phyloP scores from a whole-genome alignment of 805 yeast genomes.

The Danielia oregonensis region DNA sequence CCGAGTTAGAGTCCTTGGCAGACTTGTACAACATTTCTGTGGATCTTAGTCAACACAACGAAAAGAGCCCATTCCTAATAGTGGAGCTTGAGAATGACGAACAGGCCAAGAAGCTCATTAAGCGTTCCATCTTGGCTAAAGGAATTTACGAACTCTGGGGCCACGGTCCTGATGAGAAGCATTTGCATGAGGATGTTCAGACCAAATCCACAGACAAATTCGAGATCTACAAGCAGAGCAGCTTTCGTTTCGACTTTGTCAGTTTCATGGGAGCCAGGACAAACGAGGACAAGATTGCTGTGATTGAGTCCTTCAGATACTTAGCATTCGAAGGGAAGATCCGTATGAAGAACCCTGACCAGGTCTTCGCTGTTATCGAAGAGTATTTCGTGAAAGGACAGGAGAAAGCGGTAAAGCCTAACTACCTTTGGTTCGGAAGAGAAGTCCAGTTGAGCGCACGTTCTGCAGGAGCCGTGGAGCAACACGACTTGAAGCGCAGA shows the following conservation, averaged over 20 bases:
- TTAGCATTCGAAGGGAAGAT: conserved; percentile 75
- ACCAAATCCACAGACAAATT: conserved; percentile 27
- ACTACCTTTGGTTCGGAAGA: conserved; percentile 70
- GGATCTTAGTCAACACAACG: conserved; percentile 58
- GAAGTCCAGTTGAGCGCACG: conserved; percentile 62
- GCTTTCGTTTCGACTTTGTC: conserved; percentile 82
- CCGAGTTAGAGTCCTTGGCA: conserved; percentile 86
- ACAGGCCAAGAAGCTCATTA: conserved; percentile 60
- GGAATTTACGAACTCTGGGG: conserved; percentile 89
- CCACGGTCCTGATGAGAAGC: conserved; percentile 50
- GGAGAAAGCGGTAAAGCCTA: conserved; percentile 48
- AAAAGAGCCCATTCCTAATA: conserved; percentile 63
- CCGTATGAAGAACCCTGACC: conserved; percentile 71
- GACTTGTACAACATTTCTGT: conserved; percentile 51
- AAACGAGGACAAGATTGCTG: conserved; percentile 47
- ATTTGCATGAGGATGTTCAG: conserved; percentile 52
- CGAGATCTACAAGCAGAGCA: conserved; percentile 36
- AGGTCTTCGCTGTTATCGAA: conserved; percentile 69
- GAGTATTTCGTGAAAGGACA: conserved; percentile 53
- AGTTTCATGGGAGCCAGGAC: conserved; percentile 66
- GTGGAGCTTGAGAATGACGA: conserved; percentile 65
- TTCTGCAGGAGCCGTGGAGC: conserved; percentile 61
- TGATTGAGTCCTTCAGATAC: conserved; percentile 71
- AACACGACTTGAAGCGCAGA: conserved; percentile 75
- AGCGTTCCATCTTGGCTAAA: conserved; percentile 64